Conservation (phyloP, 2,329 filamentous ascomycete species). For the Xenoacremonium recifei region DNA sequence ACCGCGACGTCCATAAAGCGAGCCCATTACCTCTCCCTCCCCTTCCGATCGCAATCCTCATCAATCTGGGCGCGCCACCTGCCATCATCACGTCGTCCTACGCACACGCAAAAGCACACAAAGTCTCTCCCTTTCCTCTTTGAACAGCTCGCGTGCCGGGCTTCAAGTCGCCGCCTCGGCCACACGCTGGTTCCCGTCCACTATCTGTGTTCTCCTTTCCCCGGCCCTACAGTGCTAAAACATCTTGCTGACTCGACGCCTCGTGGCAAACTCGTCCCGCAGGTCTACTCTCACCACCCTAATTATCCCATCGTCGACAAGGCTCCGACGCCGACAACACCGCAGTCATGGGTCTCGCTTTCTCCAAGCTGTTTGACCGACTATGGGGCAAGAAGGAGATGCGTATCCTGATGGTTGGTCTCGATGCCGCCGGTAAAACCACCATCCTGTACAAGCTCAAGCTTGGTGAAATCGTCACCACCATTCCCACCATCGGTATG, state of each 20-base stretch:
- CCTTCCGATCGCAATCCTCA: constrained; percentile 7
- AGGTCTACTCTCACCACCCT: constrained; percentile 10
- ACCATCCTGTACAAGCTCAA: constrained; percentile 99
- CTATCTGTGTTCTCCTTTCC: too few relatives aligned
- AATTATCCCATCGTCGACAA: constrained; percentile 25
- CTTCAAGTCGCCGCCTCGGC: too few relatives aligned
- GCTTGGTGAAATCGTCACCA: constrained; percentile 98
- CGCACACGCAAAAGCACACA: too few relatives aligned
- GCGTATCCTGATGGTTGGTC: constrained; percentile 99
- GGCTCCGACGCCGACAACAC: constrained; percentile 37
- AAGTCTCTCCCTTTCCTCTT: constrained; percentile 17
- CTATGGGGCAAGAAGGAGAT: constrained; percentile 99
- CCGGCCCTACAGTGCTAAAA: too few relatives aligned
- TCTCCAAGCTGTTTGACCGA: constrained; percentile 95
- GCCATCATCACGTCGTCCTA: too few relatives aligned
- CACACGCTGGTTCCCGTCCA: too few relatives aligned
- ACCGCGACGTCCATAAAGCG: background rate
- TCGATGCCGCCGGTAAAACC: constrained; percentile 99
- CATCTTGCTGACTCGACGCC: constrained; percentile 18
- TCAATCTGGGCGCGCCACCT: constrained; percentile 10
- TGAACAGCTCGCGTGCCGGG: too few relatives aligned
- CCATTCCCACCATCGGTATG: constrained; percentile 94
- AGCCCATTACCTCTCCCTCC: background rate
- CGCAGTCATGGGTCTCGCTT: constrained; percentile 93
- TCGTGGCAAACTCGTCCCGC: background rate